A percentile compares a stretch with the other conserved stretches of the same genome.
These are phyloP conservation scores for Litsea cubeba DNA, from an alignment of 164 flowering plant genomes.

Conservation along the genomic window DNA sequence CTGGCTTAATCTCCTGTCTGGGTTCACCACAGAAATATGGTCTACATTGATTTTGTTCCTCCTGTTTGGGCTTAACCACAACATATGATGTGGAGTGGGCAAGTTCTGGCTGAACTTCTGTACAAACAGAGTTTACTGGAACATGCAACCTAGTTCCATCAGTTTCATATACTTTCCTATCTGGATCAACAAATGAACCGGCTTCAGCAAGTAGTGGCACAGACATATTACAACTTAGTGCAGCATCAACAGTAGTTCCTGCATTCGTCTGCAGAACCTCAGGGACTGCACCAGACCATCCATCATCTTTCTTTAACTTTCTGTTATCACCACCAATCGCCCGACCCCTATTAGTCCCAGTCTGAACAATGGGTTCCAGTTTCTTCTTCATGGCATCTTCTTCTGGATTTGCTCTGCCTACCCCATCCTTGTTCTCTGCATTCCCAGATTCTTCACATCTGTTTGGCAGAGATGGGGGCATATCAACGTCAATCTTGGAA, in stretches of 20 bases:
- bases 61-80: constrained; percentile 5
- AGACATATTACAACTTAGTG: not conserved
- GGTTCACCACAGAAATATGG: constrained; percentile 9
- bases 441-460: constrained; percentile 22
- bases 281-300: not conserved
- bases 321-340: constrained; percentile 17
- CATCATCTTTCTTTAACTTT: constrained; percentile 4
- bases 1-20: not conserved
- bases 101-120: constrained; percentile 7
- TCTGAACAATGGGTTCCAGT: constrained; percentile 7
- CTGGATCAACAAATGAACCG: constrained; percentile 4
- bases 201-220: constrained; percentile 5
- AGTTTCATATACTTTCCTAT: constrained; percentile 9
- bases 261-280: constrained; percentile 6
- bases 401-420: constrained; percentile 16
- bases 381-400: constrained; percentile 9
- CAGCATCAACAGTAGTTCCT: not conserved
- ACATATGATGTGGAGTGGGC: constrained; percentile 9
- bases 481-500: constrained; percentile 43
- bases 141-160: not conserved
- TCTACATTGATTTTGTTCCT: not conserved
- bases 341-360: constrained; percentile 9
- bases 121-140: constrained; percentile 5
- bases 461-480: constrained; percentile 23
- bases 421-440: constrained; percentile 3